Percentiles rank a stretch among this genome's conserved stretches.
Evolutionary conservation across 805 yeast species (phyloP).

Genomic region (Torulaspora delbrueckii): DNA sequence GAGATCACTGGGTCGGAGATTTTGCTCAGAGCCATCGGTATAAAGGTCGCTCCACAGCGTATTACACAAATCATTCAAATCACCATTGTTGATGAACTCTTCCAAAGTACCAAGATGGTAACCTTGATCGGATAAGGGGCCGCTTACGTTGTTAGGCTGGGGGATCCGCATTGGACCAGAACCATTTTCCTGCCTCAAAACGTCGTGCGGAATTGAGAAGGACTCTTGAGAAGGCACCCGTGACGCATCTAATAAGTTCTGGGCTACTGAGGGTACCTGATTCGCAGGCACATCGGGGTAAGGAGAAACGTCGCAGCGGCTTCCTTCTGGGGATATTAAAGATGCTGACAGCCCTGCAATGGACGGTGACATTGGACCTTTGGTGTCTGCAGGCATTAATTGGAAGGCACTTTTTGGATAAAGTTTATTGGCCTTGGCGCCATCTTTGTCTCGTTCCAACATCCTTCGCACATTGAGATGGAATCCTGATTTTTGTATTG

Average conservation of each 20-base stretch:
- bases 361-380: neutral
- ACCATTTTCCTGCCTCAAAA: neutral
- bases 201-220: neutral
- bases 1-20: slow-evolving; percentile 3
- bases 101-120: slow-evolving; percentile 33
- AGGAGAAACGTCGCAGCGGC: neutral
- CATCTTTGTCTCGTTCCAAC: slow-evolving; percentile 12
- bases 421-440: neutral
- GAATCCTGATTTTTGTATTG: slow-evolving; percentile 28
- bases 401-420: slow-evolving; percentile 13
- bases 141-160: neutral
- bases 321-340: neutral
- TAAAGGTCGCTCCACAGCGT: slow-evolving; percentile 30
- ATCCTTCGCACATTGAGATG: slow-evolving; percentile 24
- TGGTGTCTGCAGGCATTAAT: slow-evolving; percentile 3
- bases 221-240: neutral
- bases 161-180: neutral
- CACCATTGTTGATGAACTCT: slow-evolving; percentile 31
- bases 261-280: neutral
- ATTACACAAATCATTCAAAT: slow-evolving; percentile 27
- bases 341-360: neutral
- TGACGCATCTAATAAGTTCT: neutral
- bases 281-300: slow-evolving; percentile 2
- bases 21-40: slow-evolving; percentile 6
- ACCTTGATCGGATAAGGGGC: neutral